Percentiles rank a stretch among this genome's conserved stretches.
Conservation (phyloP, 352 stramenopile species). For the Pythium brassicae region DNA sequence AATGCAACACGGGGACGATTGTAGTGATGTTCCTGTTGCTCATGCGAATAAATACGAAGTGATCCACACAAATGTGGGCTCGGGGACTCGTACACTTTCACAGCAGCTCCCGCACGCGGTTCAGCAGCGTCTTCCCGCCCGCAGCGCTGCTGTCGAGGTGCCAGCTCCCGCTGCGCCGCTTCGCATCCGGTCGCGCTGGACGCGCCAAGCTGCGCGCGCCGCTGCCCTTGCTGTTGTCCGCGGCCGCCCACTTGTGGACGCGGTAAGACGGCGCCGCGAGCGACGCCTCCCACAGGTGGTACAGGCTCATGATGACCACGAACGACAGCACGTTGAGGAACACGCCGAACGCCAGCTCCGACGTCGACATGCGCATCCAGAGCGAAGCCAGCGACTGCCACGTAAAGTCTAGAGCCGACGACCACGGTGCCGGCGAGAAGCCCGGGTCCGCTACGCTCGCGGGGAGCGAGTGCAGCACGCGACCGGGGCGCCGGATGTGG, state of each 20-base stretch:
- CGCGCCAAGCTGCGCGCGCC: neutral
- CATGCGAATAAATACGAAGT: constrained; percentile 1
- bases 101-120: constrained; percentile 10
- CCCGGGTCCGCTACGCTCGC: constrained; percentile 15
- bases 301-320: constrained; percentile 55
- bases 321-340: constrained; percentile 73
- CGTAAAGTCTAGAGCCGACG: constrained; percentile 27
- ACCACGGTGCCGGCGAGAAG: constrained; percentile 26
- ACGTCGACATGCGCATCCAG: constrained; percentile 52
- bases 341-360: constrained; percentile 58
- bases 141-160: neutral
- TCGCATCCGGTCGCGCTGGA: neutral
- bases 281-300: constrained; percentile 49
- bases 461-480: constrained; percentile 59
- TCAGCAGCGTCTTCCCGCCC: neutral
- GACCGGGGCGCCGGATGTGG: constrained; percentile 49
- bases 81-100: constrained; percentile 1
- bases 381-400: constrained; percentile 30
- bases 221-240: neutral
- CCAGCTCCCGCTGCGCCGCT: constrained; percentile 13
- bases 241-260: neutral
- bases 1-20: no score
- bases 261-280: constrained; percentile 4
- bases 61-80: neutral
- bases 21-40: neutral